These are phyloP conservation scores for Alloascoidea hylecoeti DNA, from an alignment of 805 yeast species.

Conservation along the genomic window DNA sequence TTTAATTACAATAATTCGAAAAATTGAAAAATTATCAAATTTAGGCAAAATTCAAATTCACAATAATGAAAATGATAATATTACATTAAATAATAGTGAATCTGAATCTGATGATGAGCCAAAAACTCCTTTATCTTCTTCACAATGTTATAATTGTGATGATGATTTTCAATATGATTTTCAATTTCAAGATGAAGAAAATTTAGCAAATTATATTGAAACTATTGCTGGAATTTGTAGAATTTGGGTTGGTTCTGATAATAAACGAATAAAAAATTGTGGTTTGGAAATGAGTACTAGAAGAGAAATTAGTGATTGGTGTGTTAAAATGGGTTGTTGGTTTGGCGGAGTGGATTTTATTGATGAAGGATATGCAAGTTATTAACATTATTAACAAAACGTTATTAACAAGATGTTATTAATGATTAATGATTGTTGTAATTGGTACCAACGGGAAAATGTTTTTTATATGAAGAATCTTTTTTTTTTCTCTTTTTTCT, in stretches of 20 bases:
- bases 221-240: background rate
- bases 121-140: background rate
- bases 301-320: background rate
- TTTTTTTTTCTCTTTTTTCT: no score
- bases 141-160: background rate
- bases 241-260: background rate
- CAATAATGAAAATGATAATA: no score
- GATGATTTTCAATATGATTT: background rate
- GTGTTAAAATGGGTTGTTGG: background rate
- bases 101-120: background rate
- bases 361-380: conserved; percentile 1
- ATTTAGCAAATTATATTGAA: background rate
- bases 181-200: background rate
- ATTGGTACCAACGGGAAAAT: no score
- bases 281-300: background rate
- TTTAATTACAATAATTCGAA: background rate
- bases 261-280: background rate
- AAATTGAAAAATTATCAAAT: background rate
- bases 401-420: background rate
- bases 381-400: background rate
- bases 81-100: no score
- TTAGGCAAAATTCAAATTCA: no score
- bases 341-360: background rate
- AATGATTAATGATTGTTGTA: no score
- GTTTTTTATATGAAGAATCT: no score